Percentiles rank a stretch among this genome's conserved stretches.
These are phyloP conservation scores for Cornus kousa DNA, from an alignment of 148 eudicot species.

Conservation along the genomic window DNA sequence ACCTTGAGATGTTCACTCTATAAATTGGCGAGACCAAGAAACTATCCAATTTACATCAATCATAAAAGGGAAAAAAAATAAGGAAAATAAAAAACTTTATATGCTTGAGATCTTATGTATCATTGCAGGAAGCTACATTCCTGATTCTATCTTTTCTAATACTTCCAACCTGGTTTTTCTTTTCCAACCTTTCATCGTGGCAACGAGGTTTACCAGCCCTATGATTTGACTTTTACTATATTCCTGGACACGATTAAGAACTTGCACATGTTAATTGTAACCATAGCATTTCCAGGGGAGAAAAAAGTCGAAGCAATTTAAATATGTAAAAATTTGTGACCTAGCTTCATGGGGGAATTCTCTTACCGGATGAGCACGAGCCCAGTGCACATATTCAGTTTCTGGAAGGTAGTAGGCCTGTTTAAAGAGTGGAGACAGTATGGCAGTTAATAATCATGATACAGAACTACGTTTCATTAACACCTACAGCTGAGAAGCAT, in stretches of 20 bases:
- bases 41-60: constrained; percentile 26
- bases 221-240: constrained; percentile 68
- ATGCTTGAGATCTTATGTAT: constrained; percentile 6
- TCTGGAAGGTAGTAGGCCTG: constrained; percentile 98
- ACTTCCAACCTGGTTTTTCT: constrained; percentile 86
- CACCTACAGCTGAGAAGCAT: background rate
- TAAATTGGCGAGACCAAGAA: background rate
- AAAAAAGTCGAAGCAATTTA: background rate
- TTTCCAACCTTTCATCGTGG: constrained; percentile 91
- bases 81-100: constrained; percentile 14
- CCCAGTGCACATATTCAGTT: constrained; percentile 92
- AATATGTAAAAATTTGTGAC: background rate
- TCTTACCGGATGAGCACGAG: constrained; percentile 87
- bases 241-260: constrained; percentile 45
- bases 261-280: background rate
- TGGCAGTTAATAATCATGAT: background rate
- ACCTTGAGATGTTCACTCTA: constrained; percentile 15
- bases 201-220: constrained; percentile 89
- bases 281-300: background rate
- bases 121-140: constrained; percentile 6
- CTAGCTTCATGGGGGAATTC: background rate
- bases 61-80: constrained; percentile 7
- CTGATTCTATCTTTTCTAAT: constrained; percentile 74
- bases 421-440: constrained; percentile 14
- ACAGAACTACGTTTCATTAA: background rate